These are phyloP conservation scores for Vinca major DNA, from an alignment of 305 asterid species.

Conservation along the genomic window DNA sequence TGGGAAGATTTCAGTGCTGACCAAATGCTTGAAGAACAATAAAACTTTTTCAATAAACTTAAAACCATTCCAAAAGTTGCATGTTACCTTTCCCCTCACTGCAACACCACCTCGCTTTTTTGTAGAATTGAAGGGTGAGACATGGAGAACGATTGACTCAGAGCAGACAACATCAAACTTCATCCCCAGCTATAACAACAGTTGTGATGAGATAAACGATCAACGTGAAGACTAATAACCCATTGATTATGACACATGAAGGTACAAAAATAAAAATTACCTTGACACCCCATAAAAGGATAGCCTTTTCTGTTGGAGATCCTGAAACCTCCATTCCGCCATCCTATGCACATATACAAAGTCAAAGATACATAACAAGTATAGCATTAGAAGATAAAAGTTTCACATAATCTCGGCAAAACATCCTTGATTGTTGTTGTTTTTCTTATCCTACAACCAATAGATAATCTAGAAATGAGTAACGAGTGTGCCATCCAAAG, in stretches of 20 bases:
- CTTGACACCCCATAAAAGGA: slow-evolving; percentile 91
- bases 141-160: slow-evolving; percentile 74
- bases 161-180: slow-evolving; percentile 70
- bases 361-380: slow-evolving; percentile 1
- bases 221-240: slow-evolving; percentile 15
- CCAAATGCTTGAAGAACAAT: not conserved
- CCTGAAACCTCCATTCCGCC: slow-evolving; percentile 76
- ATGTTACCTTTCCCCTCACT: slow-evolving; percentile 55
- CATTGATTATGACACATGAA: slow-evolving; percentile 7
- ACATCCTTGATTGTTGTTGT: not conserved
- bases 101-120: slow-evolving; percentile 92
- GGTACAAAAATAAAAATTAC: slow-evolving; percentile 28
- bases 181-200: slow-evolving; percentile 67
- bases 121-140: slow-evolving; percentile 86
- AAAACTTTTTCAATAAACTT: not conserved
- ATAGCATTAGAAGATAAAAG: slow-evolving; percentile 8
- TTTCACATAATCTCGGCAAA: not conserved
- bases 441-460: not conserved
- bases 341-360: slow-evolving; percentile 32
- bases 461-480: slow-evolving; percentile 1
- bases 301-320: slow-evolving; percentile 92
- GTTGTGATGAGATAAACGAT: slow-evolving; percentile 12
- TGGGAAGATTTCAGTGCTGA: not conserved
- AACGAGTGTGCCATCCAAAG: not conserved
- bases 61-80: not conserved